These are phyloP conservation scores for Pueraria montana DNA, from an alignment of 306 rosid genomes.

Conservation along the genomic window DNA sequence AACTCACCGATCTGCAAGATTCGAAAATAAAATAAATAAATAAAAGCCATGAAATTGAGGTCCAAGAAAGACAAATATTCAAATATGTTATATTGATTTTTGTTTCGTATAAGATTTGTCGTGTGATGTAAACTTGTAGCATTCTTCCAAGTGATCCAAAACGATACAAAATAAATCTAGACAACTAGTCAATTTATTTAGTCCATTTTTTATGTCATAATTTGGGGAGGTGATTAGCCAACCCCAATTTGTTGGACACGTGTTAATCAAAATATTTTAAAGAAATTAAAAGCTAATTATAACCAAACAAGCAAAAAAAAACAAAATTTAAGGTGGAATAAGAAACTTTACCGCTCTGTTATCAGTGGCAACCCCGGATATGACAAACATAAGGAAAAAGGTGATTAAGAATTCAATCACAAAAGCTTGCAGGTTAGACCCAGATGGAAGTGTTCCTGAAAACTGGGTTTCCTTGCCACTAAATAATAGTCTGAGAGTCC, in stretches of 20 bases:
- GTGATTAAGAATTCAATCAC: slow-evolving; percentile 87
- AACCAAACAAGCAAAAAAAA: slow-evolving; percentile 25
- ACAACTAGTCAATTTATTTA: slow-evolving; percentile 46
- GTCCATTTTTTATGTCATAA: slow-evolving; percentile 4
- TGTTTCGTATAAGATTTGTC: slow-evolving; percentile 27
- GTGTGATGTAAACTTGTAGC: slow-evolving; percentile 31
- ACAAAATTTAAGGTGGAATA: neutral
- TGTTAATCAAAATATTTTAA: neutral
- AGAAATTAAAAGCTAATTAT: neutral
- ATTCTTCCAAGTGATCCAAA: slow-evolving; percentile 35
- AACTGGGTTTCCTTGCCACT: slow-evolving; percentile 60
- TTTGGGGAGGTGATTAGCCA: slow-evolving; percentile 21
- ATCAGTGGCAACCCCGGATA: slow-evolving; percentile 89
- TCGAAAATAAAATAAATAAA: slow-evolving; percentile 4
- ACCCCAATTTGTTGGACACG: neutral
- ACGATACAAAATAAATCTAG: slow-evolving; percentile 31
- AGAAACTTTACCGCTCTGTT: slow-evolving; percentile 71
- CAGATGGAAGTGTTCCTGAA: slow-evolving; percentile 72
- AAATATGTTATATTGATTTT: neutral
- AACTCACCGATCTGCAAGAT: slow-evolving; percentile 83
- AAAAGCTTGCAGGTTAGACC: slow-evolving; percentile 68
- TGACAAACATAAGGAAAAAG: slow-evolving; percentile 83
- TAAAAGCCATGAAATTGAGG: neutral
- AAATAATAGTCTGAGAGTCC: slow-evolving; percentile 73
- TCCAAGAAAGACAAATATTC: slow-evolving; percentile 10